Conservation (phyloP, 2,329 filamentous ascomycete genomes). For the Exophiala spinifera region DNA sequence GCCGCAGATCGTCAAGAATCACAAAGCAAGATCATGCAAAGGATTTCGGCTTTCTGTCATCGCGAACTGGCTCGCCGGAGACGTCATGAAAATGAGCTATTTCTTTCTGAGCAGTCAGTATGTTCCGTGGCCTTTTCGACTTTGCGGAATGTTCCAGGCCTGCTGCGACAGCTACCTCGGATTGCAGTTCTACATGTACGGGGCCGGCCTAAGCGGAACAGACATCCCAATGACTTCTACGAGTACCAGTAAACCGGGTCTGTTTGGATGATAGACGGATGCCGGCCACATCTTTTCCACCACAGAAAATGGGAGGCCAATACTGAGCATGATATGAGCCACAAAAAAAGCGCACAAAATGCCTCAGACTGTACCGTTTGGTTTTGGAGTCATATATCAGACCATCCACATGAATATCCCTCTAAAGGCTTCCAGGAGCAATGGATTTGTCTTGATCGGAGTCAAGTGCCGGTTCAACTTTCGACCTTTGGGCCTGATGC, state of each 20-base stretch:
- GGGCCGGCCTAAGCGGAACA: constrained; percentile 28
- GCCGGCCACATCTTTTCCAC: background rate
- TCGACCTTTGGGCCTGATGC: constrained; percentile 14
- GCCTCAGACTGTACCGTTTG: background rate
- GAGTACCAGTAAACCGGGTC: constrained; percentile 13
- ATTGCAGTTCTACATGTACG: constrained; percentile 48
- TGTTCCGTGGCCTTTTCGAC: constrained; percentile 48
- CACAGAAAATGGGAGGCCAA: background rate
- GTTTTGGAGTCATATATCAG: background rate
- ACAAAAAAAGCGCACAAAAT: background rate
- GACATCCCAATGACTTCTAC: constrained; percentile 18
- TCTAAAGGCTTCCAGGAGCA: background rate
- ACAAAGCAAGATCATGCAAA: constrained; percentile 47
- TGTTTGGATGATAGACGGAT: constrained; percentile 17
- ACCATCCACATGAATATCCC: background rate
- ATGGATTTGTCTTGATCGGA: background rate
- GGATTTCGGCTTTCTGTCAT: constrained; percentile 49
- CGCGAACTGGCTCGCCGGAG: constrained; percentile 48
- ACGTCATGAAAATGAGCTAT: constrained; percentile 51
- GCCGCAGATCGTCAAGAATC: constrained; percentile 48
- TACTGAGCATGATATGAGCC: no score
- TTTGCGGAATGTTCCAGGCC: constrained; percentile 50
- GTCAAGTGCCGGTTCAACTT: constrained; percentile 14
- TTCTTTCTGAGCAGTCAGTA: constrained; percentile 45
- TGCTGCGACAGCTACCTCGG: constrained; percentile 48